Percentiles rank a stretch among this genome's conserved stretches.
phyloP scores from a whole-genome alignment of 805 yeast species.

The Ogataea chonburiensis region DNA sequence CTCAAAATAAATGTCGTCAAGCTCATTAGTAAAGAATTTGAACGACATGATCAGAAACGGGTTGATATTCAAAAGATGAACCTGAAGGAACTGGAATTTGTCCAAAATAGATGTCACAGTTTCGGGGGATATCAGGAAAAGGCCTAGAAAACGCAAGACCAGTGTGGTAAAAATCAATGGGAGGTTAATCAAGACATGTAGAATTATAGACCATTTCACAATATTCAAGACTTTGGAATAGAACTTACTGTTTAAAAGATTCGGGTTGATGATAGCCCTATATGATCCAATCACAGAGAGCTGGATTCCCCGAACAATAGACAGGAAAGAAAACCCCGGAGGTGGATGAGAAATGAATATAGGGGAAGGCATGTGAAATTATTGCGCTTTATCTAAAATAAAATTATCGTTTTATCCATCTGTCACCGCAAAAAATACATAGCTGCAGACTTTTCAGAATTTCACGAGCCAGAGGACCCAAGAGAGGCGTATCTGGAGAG shows the following conservation, averaged over 20 bases:
- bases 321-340: constrained; percentile 47
- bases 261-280: constrained; percentile 46
- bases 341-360: constrained; percentile 57
- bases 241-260: constrained; percentile 36
- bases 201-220: constrained; percentile 36
- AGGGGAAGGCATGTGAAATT: constrained; percentile 55
- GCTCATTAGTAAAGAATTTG: constrained; percentile 37
- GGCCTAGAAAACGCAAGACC: constrained; percentile 25
- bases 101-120: constrained; percentile 19
- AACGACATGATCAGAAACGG: constrained; percentile 40
- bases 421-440: constrained; percentile 27
- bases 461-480: constrained; percentile 9
- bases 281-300: constrained; percentile 49
- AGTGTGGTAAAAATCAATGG: constrained; percentile 26
- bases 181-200: constrained; percentile 36
- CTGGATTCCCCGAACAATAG: constrained; percentile 54
- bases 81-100: constrained; percentile 34
- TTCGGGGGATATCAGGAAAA: constrained; percentile 12
- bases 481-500: constrained; percentile 3
- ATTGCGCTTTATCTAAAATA: background rate
- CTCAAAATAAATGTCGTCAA: constrained; percentile 40
- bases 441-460: constrained; percentile 25
- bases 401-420: constrained; percentile 13
- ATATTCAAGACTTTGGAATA: constrained; percentile 38
- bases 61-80: constrained; percentile 39